Base-by-base conservation (phyloP, 208 protist species). In the Naegleria lovaniensis region DNA sequence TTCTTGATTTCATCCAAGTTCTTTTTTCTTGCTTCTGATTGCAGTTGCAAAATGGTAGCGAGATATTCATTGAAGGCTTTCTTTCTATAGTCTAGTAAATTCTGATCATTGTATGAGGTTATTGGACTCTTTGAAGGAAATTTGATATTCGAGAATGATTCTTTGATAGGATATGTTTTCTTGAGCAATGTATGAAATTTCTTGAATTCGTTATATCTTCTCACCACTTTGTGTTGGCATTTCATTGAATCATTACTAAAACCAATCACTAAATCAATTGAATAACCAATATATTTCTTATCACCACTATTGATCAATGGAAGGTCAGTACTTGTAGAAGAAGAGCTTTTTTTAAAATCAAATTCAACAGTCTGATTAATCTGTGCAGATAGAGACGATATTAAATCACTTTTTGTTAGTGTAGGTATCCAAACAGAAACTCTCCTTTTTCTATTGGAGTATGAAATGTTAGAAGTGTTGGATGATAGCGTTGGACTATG, bases 191-290 rank as follows among this genome's bases (percentile, higher is more conserved):
- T 36, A 79, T 79, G 25, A 36, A 79, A 79, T n/a, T 79, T 79
- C 67, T 79, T 79, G n/a, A 79, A 79, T 79, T 79, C 67, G n/a
- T 79, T 79, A 79, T 79, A 79, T 79, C 67, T 79, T 79, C 67
- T 29, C 1, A 79, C n/a, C 5, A 36, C 29, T 36, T 25, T 13
- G 25, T n/a, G n/a, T 79, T 79, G 67, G 9, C 16, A 29, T 79
- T 79, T 79, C 19, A 33, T 79, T 36, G 5, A 13, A 79, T 79
- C 67, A 79, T 79, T 79, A 36, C 36, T 79, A 79, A 36, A 79
- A 36, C 67, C 67, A 79, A 79, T 79, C n/a, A 33, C 25, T 36
- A 79, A 36, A 79, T 79, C 67, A 29, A 79, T 79, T 13, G 29
- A 29, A 36, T 79, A 79, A 36, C 67, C 67, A 79, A 79, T n/a